phyloP scores from a whole-genome alignment of 2,329 filamentous ascomycete species.

The Gaeumannomyces tritici region DNA sequence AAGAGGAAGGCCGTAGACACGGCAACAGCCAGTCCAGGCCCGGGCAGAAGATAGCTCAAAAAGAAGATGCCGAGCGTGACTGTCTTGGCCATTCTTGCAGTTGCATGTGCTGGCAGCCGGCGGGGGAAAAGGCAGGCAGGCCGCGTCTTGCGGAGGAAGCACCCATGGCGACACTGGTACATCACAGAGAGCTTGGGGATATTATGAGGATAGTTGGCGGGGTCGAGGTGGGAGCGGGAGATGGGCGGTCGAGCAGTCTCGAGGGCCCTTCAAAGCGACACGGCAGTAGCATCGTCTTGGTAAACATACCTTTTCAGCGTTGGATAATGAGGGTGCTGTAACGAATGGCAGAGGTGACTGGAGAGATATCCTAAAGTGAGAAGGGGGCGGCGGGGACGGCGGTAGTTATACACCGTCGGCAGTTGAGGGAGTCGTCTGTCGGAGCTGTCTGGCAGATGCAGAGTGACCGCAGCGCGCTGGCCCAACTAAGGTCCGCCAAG shows the following conservation, averaged over 20 bases:
- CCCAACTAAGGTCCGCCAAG: constrained; percentile 12
- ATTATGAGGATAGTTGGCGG: not conserved
- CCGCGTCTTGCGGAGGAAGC: too few species aligned
- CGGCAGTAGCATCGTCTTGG: not conserved
- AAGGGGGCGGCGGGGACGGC: not conserved
- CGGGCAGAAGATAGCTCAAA: not conserved
- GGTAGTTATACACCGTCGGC: constrained; percentile 8
- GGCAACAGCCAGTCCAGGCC: not conserved
- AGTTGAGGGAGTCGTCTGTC: constrained; percentile 3
- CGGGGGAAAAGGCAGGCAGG: too few species aligned
- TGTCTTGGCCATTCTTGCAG: not conserved
- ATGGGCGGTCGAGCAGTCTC: not conserved
- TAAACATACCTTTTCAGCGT: not conserved
- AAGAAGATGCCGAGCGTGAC: not conserved
- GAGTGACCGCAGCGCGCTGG: constrained; percentile 15
- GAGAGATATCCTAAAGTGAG: not conserved
- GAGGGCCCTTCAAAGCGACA: not conserved
- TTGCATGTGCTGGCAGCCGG: not conserved
- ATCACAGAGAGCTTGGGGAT: not conserved
- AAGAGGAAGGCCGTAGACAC: not conserved
- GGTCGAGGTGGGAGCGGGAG: not conserved
- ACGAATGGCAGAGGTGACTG: not conserved
- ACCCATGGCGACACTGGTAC: too few species aligned
- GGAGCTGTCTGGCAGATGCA: not conserved
- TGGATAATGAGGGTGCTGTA: not conserved